These are phyloP conservation scores for Saccharomycopsis capsularis DNA, from an alignment of 805 yeast genomes.

Conservation along the genomic window DNA sequence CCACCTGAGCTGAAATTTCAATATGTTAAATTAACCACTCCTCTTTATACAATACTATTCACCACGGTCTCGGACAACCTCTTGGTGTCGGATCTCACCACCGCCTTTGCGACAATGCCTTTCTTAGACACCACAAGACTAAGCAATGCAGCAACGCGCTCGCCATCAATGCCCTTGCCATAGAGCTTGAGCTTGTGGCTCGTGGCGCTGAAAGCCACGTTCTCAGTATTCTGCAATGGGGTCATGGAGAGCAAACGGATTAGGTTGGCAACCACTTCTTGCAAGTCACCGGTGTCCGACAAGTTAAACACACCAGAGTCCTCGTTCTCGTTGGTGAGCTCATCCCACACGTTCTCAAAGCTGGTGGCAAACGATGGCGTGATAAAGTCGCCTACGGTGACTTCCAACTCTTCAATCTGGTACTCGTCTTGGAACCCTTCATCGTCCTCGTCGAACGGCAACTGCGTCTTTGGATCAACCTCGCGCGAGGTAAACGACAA, in stretches of 20 bases:
- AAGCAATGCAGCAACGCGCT: constrained; percentile 35
- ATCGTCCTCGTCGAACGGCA: constrained; percentile 55
- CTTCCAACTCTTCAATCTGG: constrained; percentile 72
- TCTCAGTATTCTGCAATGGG: constrained; percentile 70
- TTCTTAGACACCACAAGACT: constrained; percentile 37
- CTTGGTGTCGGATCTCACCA: constrained; percentile 36
- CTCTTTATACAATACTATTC: constrained; percentile 42
- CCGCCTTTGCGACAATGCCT: constrained; percentile 41
- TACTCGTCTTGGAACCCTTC: constrained; percentile 93
- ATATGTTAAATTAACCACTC: too few relatives aligned
- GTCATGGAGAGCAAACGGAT: constrained; percentile 49
- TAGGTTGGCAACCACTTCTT: constrained; percentile 52
- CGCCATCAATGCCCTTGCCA: constrained; percentile 63
- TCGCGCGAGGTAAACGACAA: constrained; percentile 75
- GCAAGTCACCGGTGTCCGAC: constrained; percentile 35
- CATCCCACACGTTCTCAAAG: constrained; percentile 70
- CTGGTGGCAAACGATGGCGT: constrained; percentile 71
- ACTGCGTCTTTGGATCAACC: constrained; percentile 63
- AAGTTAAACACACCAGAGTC: constrained; percentile 62
- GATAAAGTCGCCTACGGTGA: constrained; percentile 77
- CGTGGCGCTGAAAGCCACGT: constrained; percentile 40
- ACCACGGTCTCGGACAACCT: constrained; percentile 45
- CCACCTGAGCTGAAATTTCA: too few relatives aligned
- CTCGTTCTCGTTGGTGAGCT: constrained; percentile 47
- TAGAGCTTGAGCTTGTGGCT: constrained; percentile 72